Base-by-base conservation (phyloP, 495 filamentous ascomycete species). In the Penicillium silybi region DNA sequence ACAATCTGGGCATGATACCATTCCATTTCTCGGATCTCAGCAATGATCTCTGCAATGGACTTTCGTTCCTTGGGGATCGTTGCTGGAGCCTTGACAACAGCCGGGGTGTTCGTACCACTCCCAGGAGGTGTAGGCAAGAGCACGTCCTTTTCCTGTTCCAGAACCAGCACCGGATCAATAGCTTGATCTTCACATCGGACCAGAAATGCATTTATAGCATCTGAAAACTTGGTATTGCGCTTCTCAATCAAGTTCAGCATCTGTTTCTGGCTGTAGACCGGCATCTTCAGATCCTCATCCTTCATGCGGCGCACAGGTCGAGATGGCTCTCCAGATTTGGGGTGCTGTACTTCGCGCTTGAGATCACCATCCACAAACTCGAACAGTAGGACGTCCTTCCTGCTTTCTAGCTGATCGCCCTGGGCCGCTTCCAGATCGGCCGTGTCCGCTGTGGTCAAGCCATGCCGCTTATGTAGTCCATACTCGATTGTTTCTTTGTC, bases 1-100 rank as follows among this genome's bases (percentile, higher is more conserved):
- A 97, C 95, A 58, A 98, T 93, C 65, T 98, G 93, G 4, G 84
- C 85, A 13, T 84, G 86, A 59, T 97, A 97, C 86, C 92, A 92
- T 39, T 91, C 77, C 62, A 85, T 82, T 6, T 77, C 71, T 61
- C 90, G 91, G 25, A 97, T 83, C 61, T 97, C 89, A 2, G 79
- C 75, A 35, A 97, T 80, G 19, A 97, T 98, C 53, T 93, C 87
- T 0, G 88, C 76, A 20, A 97, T 89, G 3, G 79, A 76, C 54
- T 91, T 88, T 40, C 93, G 80, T 55, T 96, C 90, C 34, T 76
- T 84, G 0, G 95, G 95, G 44, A 98, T 96, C 8, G 73, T 77
- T 41, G 75, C 69, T 1, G 89, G 88, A 19, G 75, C 58, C 13
- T 66, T 65, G 8, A 57, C 59, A 8, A 60, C 62, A 35, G 59